Percentiles rank a stretch among this genome's conserved stretches.
phyloP scores from a whole-genome alignment of 164 flowering plant genomes.

The Stephania japonica region DNA sequence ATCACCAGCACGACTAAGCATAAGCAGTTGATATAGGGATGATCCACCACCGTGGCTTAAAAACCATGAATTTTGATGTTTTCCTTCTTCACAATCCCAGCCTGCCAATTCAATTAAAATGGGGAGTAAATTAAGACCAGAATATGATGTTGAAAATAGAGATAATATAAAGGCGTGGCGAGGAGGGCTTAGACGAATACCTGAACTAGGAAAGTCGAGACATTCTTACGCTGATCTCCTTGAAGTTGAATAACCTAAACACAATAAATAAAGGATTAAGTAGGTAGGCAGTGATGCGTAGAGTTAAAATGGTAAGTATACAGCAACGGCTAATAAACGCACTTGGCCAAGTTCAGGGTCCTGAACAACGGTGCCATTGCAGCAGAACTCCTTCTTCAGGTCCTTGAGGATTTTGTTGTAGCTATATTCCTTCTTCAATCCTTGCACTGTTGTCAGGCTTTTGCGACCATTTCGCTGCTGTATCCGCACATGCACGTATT shows the following conservation, averaged over 20 bases:
- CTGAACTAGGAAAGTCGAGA: conserved; percentile 35
- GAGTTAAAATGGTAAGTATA: background rate
- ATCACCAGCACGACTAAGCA: background rate
- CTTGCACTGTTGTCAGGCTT: conserved; percentile 37
- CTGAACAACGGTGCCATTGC: conserved; percentile 44
- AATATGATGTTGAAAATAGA: background rate
- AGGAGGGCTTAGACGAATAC: conserved; percentile 7
- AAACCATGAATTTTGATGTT: conserved; percentile 51
- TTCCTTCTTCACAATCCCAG: conserved; percentile 51
- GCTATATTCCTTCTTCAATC: conserved; percentile 30
- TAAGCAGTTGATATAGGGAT: background rate
- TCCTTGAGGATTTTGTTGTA: conserved; percentile 43
- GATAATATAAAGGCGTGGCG: background rate
- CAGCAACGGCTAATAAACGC: background rate
- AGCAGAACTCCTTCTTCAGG: conserved; percentile 25
- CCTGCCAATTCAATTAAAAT: conserved; percentile 19
- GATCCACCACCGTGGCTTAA: conserved; percentile 12
- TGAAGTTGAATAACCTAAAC: conserved; percentile 31
- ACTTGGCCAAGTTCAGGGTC: conserved; percentile 43
- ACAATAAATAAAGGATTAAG: background rate
- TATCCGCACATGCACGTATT: conserved; percentile 35
- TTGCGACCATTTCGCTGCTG: conserved; percentile 44
- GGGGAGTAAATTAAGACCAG: background rate
- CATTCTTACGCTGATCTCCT: conserved; percentile 33
- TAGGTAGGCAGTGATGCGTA: background rate